Base-by-base conservation (phyloP, 2,329 filamentous ascomycete species). In the Geoglossum cookeanum region DNA sequence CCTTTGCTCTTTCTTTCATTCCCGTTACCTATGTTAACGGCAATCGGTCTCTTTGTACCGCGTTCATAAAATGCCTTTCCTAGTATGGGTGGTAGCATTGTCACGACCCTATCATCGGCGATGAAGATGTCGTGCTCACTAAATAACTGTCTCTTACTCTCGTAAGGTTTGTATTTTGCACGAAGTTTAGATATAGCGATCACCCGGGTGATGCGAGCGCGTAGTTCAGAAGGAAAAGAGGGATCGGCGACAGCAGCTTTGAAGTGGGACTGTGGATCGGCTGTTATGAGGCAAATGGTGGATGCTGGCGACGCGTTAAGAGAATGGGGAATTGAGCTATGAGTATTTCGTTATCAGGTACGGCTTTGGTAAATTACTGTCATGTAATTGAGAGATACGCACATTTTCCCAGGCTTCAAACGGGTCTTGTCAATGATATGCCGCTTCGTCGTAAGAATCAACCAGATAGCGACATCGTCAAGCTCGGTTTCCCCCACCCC, bases 1-100 rank as follows among this genome's bases (percentile, higher is more conserved):
- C 74, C 74, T 17, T 69, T 69, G 32, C 75, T 77, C 65, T 73
- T 78, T 73, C 81, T 85, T 59, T 75, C 75, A 78, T 74, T 56
- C 76, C 75, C 67, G 81, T 33, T 76, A 61, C 81, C 78, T 60
- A 97, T 77, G 48, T 78, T 75, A 42, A 97, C 79, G 30, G 92
- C 90, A 59, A 98, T 81, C 8, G 92, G 92, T 44, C 91, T 79
- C 77, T 97, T 97, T 61, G 73, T 72, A 15, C 84, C 87, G 58
- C 74, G 78, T 74, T 89, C 85, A 78, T 92, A 97, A 70, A 98
- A 97, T 1, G 84, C 84, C 74, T 95, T 97, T 64, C 91, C 92
- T 11, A 98, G 80, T 2, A 83, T 75, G 62, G 80, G 78, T 58
- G 90, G 87, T 59, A 97, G 77, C 59, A 78, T 74, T 59, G 78